A percentile compares a stretch with the other conserved stretches of the same genome.
These are phyloP conservation scores for Backusella westeae DNA, from an alignment of 192 early-diverging fungal species.

Conservation along the genomic window DNA sequence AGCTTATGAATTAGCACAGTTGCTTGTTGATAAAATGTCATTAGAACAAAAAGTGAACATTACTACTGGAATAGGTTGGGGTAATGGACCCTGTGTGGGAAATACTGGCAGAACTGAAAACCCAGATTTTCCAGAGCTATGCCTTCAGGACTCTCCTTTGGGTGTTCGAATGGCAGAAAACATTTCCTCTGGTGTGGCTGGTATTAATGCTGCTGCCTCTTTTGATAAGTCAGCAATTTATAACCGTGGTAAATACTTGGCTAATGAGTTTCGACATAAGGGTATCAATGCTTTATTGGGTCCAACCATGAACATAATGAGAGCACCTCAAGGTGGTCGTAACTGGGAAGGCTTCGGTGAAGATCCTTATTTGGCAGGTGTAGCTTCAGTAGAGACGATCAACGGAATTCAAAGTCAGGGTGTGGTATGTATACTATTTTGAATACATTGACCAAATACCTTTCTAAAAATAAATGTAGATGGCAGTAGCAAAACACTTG, in stretches of 20 bases:
- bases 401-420: slow-evolving; percentile 23
- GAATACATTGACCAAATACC: neutral
- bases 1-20: slow-evolving; percentile 22
- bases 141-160: slow-evolving; percentile 24
- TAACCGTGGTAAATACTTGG: slow-evolving; percentile 45
- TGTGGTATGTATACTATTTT: slow-evolving; percentile 1
- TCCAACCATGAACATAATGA: slow-evolving; percentile 34
- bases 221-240: slow-evolving; percentile 52
- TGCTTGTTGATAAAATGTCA: slow-evolving; percentile 36
- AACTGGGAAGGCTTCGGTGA: slow-evolving; percentile 25
- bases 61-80: slow-evolving; percentile 47
- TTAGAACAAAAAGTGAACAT: slow-evolving; percentile 49
- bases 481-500: slow-evolving; percentile 17
- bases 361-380: slow-evolving; percentile 25
- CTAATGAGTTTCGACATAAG: slow-evolving; percentile 52
- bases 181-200: slow-evolving; percentile 44
- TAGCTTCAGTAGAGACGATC: neutral
- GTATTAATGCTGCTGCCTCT: slow-evolving; percentile 60
- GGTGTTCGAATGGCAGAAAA: slow-evolving; percentile 40
- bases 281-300: slow-evolving; percentile 57
- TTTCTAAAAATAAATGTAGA: neutral
- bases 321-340: slow-evolving; percentile 24
- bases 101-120: slow-evolving; percentile 39
- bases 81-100: slow-evolving; percentile 44
- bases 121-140: slow-evolving; percentile 48